phyloP scores from a whole-genome alignment of 2,329 filamentous ascomycete genomes.

The Exophiala viscosa region DNA sequence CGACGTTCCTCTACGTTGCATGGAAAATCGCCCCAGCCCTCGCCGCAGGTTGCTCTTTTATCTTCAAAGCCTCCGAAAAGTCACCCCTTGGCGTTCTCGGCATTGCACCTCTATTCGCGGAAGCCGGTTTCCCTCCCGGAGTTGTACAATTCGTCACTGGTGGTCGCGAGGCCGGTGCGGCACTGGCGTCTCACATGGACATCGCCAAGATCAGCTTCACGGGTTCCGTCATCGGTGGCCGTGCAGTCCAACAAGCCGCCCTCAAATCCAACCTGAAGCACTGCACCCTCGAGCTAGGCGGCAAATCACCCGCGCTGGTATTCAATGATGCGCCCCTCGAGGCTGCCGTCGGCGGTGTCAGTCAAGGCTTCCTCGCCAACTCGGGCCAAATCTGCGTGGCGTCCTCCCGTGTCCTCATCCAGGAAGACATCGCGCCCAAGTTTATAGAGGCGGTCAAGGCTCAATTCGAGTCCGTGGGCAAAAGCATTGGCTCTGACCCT shows the following conservation, averaged over 20 bases:
- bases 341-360: slow-evolving; percentile 76
- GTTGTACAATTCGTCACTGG: slow-evolving; percentile 76
- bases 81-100: slow-evolving; percentile 56
- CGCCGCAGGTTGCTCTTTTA: slow-evolving; percentile 55
- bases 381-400: slow-evolving; percentile 63
- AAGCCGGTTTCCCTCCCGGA: slow-evolving; percentile 73
- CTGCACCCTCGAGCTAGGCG: slow-evolving; percentile 56
- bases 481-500: slow-evolving; percentile 64
- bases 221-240: slow-evolving; percentile 67
- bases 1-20: slow-evolving; percentile 58
- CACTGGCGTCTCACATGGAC: slow-evolving; percentile 62
- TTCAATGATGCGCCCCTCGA: slow-evolving; percentile 56
- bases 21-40: slow-evolving; percentile 53
- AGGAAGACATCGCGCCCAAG: slow-evolving; percentile 57
- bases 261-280: slow-evolving; percentile 53
- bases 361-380: slow-evolving; percentile 57
- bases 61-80: slow-evolving; percentile 57
- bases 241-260: slow-evolving; percentile 34
- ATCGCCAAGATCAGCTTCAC: slow-evolving; percentile 78
- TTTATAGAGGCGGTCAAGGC: slow-evolving; percentile 46
- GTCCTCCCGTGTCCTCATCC: slow-evolving; percentile 62
- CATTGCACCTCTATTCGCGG: slow-evolving; percentile 62
- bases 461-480: slow-evolving; percentile 57
- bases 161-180: slow-evolving; percentile 63
- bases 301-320: slow-evolving; percentile 59